Base-by-base conservation (phyloP, 2,329 filamentous ascomycete genomes). In the Ophiocordyceps polyrhachis-furcata region DNA sequence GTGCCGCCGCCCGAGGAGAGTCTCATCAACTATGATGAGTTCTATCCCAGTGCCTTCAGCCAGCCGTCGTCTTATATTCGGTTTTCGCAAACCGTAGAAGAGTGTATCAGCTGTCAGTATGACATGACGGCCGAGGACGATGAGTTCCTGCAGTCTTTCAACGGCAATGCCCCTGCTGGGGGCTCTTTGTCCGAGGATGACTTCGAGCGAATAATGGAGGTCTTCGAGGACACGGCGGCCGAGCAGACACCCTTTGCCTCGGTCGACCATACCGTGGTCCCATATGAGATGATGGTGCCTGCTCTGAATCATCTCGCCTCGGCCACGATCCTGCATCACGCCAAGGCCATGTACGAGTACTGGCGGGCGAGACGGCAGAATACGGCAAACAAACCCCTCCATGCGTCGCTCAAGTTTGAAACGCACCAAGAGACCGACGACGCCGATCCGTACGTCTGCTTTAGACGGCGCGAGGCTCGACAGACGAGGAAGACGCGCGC, bases 51-150 rank as follows among this genome's bases (percentile, higher is more conserved):
- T 51, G 68, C 70, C 47, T 95, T 89, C 64, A 74, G 79, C 56
- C 82, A 93, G 62, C 87, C 91, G 44, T 79, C 81, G 49, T 91
- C 88, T 49, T 96, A 96, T 64, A 94, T 98, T 60, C 86, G 89
- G 51, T 96, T 93, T 67, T 96, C 91, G 51, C 89, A 93, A 52
- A 98, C 91, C 3, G 89, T 98, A 49, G 91, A 98, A 65, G 91
- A 98, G 64, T 93, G 83, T 55, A 81, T 86, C 57, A 83, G 84
- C 55, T 83, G 81, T 59, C 76, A 81, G 55, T 98, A 98, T 78
- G 87, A 93, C 65, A 89, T 96, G 83, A 88, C 80, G 25, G 79
- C 81, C 51, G 86, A 93, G 56, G 91, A 98, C 65, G 83, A 87
- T 60, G 76, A 73, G 46, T 94, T 85, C 58, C 74, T 98, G 54